phyloP scores from a whole-genome alignment of 2,329 filamentous ascomycete genomes.

The Mycosphaerella sp. region DNA sequence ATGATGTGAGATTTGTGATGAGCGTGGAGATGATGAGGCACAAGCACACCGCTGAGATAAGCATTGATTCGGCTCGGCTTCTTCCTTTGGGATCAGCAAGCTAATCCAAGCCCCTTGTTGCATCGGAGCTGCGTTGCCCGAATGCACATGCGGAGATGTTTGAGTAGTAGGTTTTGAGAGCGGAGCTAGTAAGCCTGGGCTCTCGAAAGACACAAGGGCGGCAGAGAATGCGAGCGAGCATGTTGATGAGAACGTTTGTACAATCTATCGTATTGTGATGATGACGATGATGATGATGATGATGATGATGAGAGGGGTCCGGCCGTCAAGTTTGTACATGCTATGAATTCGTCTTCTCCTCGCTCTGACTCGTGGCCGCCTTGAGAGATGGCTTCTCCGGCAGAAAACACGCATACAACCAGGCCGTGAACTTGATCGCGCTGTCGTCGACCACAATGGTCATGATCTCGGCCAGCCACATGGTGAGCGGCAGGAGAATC shows the following conservation, averaged over 20 bases:
- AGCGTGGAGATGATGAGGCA: no score
- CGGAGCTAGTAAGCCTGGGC: no score
- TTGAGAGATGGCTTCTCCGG: constrained; percentile 12
- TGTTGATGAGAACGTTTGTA: neutral
- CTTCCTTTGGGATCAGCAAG: no score
- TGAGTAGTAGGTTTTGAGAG: no score
- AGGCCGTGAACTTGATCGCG: constrained; percentile 51
- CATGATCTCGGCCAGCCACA: constrained; percentile 53
- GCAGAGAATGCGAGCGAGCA: neutral
- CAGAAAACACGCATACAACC: constrained; percentile 48
- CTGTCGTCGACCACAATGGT: constrained; percentile 55
- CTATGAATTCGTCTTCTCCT: constrained; percentile 11
- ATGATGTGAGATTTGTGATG: no score
- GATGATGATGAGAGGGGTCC: neutral
- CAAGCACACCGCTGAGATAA: neutral
- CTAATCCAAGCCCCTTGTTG: no score
- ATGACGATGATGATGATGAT: neutral
- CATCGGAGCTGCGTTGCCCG: no score
- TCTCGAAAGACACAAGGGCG: neutral
- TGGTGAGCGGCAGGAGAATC: constrained; percentile 53
- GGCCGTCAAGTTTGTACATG: neutral
- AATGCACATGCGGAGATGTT: no score
- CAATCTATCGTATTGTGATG: constrained; percentile 1
- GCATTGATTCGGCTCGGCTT: neutral
- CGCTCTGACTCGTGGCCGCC: constrained; percentile 2